A percentile compares a stretch with the other conserved stretches of the same genome.
phyloP scores from a whole-genome alignment of 116 monocot species.

The Trichopus zeylanicus region DNA sequence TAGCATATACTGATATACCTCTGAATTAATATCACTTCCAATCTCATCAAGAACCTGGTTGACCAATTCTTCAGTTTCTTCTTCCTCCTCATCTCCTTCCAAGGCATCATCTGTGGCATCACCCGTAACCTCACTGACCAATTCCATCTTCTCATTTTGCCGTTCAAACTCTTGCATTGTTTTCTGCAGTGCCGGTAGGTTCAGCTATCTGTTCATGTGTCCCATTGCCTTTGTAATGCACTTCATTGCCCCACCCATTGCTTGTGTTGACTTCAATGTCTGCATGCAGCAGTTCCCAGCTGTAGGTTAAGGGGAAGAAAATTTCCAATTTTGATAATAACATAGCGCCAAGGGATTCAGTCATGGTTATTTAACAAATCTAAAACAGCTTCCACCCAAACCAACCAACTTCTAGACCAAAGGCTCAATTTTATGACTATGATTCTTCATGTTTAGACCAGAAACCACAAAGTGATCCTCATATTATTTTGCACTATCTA shows the following conservation, averaged over 20 bases:
- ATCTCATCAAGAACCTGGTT: constrained; percentile 64
- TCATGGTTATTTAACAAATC: no score
- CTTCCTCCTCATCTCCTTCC: constrained; percentile 61
- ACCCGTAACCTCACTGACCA: constrained; percentile 44
- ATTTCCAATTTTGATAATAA: no score
- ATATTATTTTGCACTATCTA: no score
- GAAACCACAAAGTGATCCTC: no score
- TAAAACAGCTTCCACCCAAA: no score
- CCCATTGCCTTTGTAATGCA: constrained; percentile 63
- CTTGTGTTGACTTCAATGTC: constrained; percentile 63
- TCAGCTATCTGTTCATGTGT: constrained; percentile 62
- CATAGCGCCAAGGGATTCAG: no score
- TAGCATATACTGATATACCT: constrained; percentile 20
- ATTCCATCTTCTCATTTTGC: constrained; percentile 61
- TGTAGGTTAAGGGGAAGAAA: no score
- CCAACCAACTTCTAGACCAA: no score
- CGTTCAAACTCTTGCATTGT: constrained; percentile 55
- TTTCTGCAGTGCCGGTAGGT: constrained; percentile 54
- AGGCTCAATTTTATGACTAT: no score
- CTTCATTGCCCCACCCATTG: constrained; percentile 75
- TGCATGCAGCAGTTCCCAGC: background rate
- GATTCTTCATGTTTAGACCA: no score
- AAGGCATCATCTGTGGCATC: constrained; percentile 63
- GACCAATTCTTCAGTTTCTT: constrained; percentile 62
- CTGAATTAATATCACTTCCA: constrained; percentile 47